Conservation (phyloP, 108 stramenopile species). For the Pseudonitzschia delicatissima region DNA sequence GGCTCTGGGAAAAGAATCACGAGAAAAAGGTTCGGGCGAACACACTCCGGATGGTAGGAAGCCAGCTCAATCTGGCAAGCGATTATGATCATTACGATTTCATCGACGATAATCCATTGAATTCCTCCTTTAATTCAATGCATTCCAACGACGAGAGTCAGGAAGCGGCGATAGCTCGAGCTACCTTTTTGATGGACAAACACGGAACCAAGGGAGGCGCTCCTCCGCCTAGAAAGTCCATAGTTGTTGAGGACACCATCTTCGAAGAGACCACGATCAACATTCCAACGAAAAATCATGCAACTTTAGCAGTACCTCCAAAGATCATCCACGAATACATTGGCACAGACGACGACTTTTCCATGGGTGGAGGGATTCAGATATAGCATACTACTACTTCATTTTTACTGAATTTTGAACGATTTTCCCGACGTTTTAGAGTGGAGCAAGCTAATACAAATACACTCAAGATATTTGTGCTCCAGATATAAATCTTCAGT, state of each 20-base stretch:
- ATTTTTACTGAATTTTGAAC: no score
- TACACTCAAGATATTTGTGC: no score
- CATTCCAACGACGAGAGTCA: not conserved
- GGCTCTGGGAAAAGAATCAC: conserved; percentile 40
- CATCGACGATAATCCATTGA: not conserved
- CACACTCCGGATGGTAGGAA: conserved; percentile 24
- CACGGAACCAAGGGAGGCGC: not conserved
- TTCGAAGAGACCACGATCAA: not conserved
- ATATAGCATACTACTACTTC: not conserved
- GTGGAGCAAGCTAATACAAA: no score
- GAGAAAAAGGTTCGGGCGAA: conserved; percentile 20
- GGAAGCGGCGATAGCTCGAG: conserved; percentile 10
- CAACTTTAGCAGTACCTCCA: not conserved
- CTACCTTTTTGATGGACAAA: conserved; percentile 13
- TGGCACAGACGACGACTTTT: not conserved
- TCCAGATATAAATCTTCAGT: no score
- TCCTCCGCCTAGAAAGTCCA: not conserved
- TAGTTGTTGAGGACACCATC: not conserved
- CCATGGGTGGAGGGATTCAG: not conserved
- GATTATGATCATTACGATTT: not conserved
- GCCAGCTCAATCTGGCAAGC: conserved; percentile 1
- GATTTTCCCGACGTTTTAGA: no score
- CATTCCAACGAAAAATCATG: not conserved
- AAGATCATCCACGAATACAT: not conserved
- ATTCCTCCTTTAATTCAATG: not conserved